phyloP scores from a whole-genome alignment of 2,329 filamentous ascomycete species.

The Exophiala sideris region DNA sequence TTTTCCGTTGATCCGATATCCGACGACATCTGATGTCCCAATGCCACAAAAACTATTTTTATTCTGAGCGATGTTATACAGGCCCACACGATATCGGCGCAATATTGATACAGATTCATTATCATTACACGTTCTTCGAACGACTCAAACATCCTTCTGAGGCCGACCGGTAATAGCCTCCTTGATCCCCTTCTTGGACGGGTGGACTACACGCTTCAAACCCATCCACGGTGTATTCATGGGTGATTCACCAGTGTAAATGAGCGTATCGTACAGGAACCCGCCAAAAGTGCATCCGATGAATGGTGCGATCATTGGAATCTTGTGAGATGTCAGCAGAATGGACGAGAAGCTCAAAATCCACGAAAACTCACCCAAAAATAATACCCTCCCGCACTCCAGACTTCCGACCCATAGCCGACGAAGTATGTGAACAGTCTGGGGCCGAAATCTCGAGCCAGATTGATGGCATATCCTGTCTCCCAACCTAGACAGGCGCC shows the following conservation, averaged over 20 bases:
- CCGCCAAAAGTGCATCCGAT: conserved; percentile 57
- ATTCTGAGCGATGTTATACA: not conserved
- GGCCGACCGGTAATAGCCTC: conserved; percentile 22
- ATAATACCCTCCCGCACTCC: conserved; percentile 57
- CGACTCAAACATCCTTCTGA: conserved; percentile 20
- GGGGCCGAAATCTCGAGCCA: conserved; percentile 64
- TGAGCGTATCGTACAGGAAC: conserved; percentile 58
- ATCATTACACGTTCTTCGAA: not conserved
- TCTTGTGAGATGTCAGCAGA: conserved; percentile 37
- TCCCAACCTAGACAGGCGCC: conserved; percentile 66
- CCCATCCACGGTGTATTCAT: conserved; percentile 62
- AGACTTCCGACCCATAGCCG: conserved; percentile 61
- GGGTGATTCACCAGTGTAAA: conserved; percentile 63
- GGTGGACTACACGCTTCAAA: conserved; percentile 46
- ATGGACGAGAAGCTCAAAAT: not conserved
- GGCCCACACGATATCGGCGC: not conserved
- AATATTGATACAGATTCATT: not conserved
- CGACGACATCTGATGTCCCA: not conserved
- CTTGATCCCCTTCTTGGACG: conserved; percentile 20
- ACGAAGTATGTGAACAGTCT: conserved; percentile 60
- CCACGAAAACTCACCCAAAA: conserved; percentile 53
- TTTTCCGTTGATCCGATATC: not conserved
- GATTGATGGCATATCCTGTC: conserved; percentile 66
- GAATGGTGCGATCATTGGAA: conserved; percentile 66
- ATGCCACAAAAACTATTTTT: not conserved